A percentile compares a stretch with the other conserved stretches of the same genome.
Evolutionary conservation across 345 rosid genomes (phyloP).

Genomic region (Balakata baccata): DNA sequence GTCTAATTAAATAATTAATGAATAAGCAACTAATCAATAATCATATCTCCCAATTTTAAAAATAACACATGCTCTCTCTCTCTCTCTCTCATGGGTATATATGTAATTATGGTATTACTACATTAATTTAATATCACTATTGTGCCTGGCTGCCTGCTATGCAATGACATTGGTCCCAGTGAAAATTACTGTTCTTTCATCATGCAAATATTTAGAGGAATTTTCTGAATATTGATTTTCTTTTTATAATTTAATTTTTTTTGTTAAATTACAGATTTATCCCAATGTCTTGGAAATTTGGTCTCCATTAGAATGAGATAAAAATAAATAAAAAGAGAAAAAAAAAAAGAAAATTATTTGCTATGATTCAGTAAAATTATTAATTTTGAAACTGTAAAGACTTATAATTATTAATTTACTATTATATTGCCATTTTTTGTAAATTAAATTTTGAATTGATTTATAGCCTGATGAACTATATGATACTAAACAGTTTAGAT

Average conservation of each 20-base stretch:
- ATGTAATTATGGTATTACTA: background rate
- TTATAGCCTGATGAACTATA: no score
- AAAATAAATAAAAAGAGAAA: no score
- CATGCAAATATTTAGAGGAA: background rate
- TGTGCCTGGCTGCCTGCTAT: slow-evolving; percentile 11
- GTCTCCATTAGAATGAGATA: no score
- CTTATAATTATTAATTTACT: no score
- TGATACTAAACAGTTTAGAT: no score
- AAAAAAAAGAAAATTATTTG: no score
- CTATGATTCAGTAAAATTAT: no score
- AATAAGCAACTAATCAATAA: background rate
- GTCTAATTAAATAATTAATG: slow-evolving; percentile 17
- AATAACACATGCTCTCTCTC: background rate
- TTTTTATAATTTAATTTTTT: background rate
- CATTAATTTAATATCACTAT: slow-evolving; percentile 10
- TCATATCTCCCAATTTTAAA: no score
- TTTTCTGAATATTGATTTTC: background rate
- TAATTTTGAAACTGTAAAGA: no score
- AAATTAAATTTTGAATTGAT: no score
- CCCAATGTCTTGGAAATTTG: background rate
- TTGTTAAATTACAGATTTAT: background rate
- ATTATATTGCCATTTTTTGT: no score
- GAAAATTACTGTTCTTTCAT: slow-evolving; percentile 19
- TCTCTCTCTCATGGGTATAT: background rate
- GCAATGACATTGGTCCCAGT: slow-evolving; percentile 17